These are phyloP conservation scores for Schizonepeta tenuifolia DNA, from an alignment of 257 asterid genomes.

Conservation along the genomic window DNA sequence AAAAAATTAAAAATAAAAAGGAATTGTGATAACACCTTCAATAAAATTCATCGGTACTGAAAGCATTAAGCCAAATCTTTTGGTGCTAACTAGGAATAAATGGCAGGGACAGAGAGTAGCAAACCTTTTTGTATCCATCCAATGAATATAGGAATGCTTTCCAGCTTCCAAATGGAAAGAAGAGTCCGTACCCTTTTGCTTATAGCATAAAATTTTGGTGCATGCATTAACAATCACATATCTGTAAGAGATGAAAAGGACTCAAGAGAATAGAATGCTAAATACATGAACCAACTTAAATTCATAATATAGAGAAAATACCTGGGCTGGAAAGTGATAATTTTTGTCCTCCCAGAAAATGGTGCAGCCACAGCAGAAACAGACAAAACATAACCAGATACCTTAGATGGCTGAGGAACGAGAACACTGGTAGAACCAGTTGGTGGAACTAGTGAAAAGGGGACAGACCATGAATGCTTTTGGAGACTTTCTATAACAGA, in stretches of 20 bases:
- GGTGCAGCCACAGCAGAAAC: slow-evolving; percentile 90
- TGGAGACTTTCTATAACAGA: slow-evolving; percentile 50
- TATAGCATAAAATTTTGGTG: slow-evolving; percentile 74
- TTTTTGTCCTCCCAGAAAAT: slow-evolving; percentile 82
- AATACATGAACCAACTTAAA: slow-evolving; percentile 29
- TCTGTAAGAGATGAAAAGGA: slow-evolving; percentile 47
- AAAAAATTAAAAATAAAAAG: slow-evolving; percentile 21
- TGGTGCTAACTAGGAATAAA: slow-evolving; percentile 13
- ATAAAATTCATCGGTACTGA: neutral
- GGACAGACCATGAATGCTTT: slow-evolving; percentile 73
- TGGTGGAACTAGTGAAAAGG: slow-evolving; percentile 87
- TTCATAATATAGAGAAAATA: slow-evolving; percentile 38
- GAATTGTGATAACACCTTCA: slow-evolving; percentile 2
- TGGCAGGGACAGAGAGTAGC: slow-evolving; percentile 30
- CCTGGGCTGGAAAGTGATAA: slow-evolving; percentile 94
- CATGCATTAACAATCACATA: slow-evolving; percentile 93
- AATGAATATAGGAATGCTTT: slow-evolving; percentile 75
- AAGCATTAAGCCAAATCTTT: slow-evolving; percentile 4
- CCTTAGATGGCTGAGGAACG: slow-evolving; percentile 74
- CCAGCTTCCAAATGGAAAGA: slow-evolving; percentile 70
- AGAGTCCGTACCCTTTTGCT: slow-evolving; percentile 90
- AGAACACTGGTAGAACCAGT: slow-evolving; percentile 83
- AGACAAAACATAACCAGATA: slow-evolving; percentile 74
- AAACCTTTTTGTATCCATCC: slow-evolving; percentile 88
- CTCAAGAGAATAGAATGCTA: slow-evolving; percentile 15